Evolutionary conservation across 2,329 filamentous ascomycete species (phyloP).

Genomic region (Parascedosporium putredinis): DNA sequence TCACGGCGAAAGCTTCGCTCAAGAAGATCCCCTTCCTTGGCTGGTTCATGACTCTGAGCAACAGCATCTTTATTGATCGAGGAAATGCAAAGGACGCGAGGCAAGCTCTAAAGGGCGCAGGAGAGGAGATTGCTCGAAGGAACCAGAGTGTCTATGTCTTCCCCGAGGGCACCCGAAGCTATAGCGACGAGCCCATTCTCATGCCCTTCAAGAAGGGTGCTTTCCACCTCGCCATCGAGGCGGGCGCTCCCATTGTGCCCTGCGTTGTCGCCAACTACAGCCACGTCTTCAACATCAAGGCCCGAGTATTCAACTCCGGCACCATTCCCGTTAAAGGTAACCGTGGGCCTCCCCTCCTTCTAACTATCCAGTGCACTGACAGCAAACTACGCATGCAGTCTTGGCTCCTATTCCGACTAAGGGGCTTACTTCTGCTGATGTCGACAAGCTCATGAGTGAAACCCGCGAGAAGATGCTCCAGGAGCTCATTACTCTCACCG

Average conservation of each 20-base stretch:
- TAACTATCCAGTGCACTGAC: neutral
- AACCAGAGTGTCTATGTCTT: slow-evolving; percentile 77
- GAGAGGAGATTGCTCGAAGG: slow-evolving; percentile 62
- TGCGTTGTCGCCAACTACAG: slow-evolving; percentile 74
- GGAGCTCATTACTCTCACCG: slow-evolving; percentile 46
- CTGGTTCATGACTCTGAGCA: slow-evolving; percentile 86
- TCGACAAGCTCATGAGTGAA: slow-evolving; percentile 59
- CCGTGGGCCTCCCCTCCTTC: slow-evolving; percentile 13
- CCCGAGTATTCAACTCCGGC: slow-evolving; percentile 55
- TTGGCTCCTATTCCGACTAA: slow-evolving; percentile 71
- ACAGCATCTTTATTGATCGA: slow-evolving; percentile 92
- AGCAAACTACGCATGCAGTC: slow-evolving; percentile 36
- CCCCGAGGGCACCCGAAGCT: slow-evolving; percentile 87
- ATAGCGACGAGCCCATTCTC: slow-evolving; percentile 68
- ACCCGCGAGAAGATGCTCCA: slow-evolving; percentile 68
- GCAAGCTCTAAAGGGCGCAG: slow-evolving; percentile 75
- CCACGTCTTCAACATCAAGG: slow-evolving; percentile 56
- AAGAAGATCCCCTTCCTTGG: slow-evolving; percentile 75
- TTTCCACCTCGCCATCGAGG: slow-evolving; percentile 91
- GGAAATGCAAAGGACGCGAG: slow-evolving; percentile 73
- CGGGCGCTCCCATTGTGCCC: slow-evolving; percentile 85
- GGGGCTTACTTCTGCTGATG: slow-evolving; percentile 62
- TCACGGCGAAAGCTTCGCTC: slow-evolving; percentile 84
- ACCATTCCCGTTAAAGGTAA: slow-evolving; percentile 66
- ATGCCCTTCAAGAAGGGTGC: slow-evolving; percentile 99